A percentile compares a stretch with the other conserved stretches of the same genome.
phyloP scores from a whole-genome alignment of 148 eudicot genomes.

The Cornus controversa region DNA sequence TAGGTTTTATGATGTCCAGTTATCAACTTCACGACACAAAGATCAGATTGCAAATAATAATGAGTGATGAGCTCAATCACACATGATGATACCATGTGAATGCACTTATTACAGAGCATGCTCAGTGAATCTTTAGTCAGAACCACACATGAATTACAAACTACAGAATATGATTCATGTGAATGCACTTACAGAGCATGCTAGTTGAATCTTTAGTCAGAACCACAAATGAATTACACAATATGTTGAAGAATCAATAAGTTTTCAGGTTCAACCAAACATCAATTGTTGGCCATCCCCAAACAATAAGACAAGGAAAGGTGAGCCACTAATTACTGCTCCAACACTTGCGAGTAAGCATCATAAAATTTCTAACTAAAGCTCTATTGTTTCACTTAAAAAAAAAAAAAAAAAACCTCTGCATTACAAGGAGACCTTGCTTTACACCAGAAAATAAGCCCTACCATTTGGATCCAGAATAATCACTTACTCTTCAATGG shows the following conservation, averaged over 20 bases:
- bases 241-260: neutral
- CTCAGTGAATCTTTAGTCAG: neutral
- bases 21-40: no score
- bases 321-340: slow-evolving; percentile 11
- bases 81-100: neutral
- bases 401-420: neutral
- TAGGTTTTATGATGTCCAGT: no score
- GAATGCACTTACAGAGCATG: neutral
- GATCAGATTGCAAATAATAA: neutral
- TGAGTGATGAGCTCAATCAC: neutral
- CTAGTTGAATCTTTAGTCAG: neutral
- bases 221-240: neutral
- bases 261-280: slow-evolving; percentile 15
- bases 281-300: slow-evolving; percentile 1
- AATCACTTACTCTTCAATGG: slow-evolving; percentile 30
- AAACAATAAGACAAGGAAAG: slow-evolving; percentile 12
- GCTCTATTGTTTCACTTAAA: slow-evolving; percentile 7
- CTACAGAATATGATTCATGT: no score
- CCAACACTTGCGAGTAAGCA: slow-evolving; percentile 13
- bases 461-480: slow-evolving; percentile 2
- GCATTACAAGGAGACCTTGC: slow-evolving; percentile 21
- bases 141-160: neutral
- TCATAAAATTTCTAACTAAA: slow-evolving; percentile 21
- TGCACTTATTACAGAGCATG: neutral
- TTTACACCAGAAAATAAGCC: slow-evolving; percentile 20